Percentiles rank a stretch among this genome's conserved stretches.
phyloP scores from a whole-genome alignment of 1,284 basidiomycete species.

The Inonotus hispidus region DNA sequence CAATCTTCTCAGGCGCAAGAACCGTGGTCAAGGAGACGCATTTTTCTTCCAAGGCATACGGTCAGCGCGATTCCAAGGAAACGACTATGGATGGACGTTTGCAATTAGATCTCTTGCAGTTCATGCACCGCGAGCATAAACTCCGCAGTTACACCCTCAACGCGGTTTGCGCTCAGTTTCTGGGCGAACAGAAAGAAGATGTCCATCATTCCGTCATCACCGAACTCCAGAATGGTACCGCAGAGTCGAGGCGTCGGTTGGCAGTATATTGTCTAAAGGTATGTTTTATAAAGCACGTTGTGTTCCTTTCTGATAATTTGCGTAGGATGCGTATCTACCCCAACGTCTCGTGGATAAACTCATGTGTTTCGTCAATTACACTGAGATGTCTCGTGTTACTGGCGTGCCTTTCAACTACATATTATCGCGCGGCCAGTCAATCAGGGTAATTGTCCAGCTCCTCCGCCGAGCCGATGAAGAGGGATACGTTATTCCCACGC shows the following conservation, averaged over 20 bases:
- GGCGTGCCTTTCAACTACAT: constrained; percentile 97
- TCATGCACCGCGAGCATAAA: constrained; percentile 97
- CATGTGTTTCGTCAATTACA: constrained; percentile 97
- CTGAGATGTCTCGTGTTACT: constrained; percentile 93
- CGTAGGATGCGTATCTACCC: constrained; percentile 91
- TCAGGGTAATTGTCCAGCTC: constrained; percentile 93
- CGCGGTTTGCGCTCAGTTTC: constrained; percentile 91
- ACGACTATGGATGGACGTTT: constrained; percentile 85
- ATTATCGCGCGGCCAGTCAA: constrained; percentile 87
- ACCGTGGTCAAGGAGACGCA: constrained; percentile 86
- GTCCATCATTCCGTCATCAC: constrained; percentile 97
- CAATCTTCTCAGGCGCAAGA: constrained; percentile 47
- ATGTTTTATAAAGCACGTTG: constrained; percentile 10
- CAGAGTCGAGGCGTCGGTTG: constrained; percentile 83
- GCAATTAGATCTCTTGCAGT: constrained; percentile 90
- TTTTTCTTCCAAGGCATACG: constrained; percentile 94
- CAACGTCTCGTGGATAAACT: constrained; percentile 92
- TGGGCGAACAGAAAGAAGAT: constrained; percentile 96
- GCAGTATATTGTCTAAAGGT: constrained; percentile 97
- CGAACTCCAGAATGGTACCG: constrained; percentile 90
- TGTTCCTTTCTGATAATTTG: neutral
- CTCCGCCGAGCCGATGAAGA: constrained; percentile 86
- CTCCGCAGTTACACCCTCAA: constrained; percentile 93
- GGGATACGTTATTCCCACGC: constrained; percentile 79
- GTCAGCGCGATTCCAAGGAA: constrained; percentile 91